Conservation (phyloP, 805 yeast species). For the Spathaspora sp. region DNA sequence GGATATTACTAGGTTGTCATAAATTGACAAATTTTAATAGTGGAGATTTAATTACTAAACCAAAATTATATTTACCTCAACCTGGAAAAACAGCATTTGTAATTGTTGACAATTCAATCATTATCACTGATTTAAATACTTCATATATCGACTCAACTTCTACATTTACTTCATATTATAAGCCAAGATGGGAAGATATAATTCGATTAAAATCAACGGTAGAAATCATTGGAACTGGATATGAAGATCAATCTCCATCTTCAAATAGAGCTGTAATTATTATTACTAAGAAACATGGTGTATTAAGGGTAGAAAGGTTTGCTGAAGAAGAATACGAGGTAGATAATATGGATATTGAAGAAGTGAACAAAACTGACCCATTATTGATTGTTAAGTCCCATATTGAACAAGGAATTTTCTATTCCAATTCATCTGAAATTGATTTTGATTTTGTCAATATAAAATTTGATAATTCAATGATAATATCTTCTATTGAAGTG, state of each 20-base stretch:
- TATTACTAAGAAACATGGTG: slow-evolving; percentile 56
- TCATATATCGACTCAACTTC: slow-evolving; percentile 20
- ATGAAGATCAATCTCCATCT: slow-evolving; percentile 34
- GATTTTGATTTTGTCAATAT: slow-evolving; percentile 38
- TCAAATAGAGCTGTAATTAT: slow-evolving; percentile 43
- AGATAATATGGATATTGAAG: slow-evolving; percentile 3
- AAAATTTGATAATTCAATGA: slow-evolving; percentile 12
- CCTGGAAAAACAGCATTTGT: slow-evolving; percentile 62
- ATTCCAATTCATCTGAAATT: slow-evolving; percentile 44
- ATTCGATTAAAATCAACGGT: slow-evolving; percentile 54
- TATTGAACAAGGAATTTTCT: slow-evolving; percentile 81
- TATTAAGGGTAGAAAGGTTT: slow-evolving; percentile 54
- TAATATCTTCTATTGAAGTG: slow-evolving; percentile 37
- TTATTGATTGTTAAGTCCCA: slow-evolving; percentile 58
- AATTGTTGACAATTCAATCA: slow-evolving; percentile 55
- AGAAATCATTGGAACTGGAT: slow-evolving; percentile 56
- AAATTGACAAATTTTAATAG: slow-evolving; percentile 45
- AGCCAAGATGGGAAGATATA: slow-evolving; percentile 78
- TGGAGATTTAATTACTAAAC: slow-evolving; percentile 20
- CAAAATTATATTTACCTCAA: slow-evolving; percentile 52
- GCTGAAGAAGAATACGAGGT: slow-evolving; percentile 12
- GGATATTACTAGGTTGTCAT: slow-evolving; percentile 61
- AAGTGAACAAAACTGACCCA: slow-evolving; percentile 15
- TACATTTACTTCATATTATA: slow-evolving; percentile 22
- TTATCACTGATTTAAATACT: slow-evolving; percentile 58